Evolutionary conservation across 1,284 basidiomycete species (phyloP), one percentile per base, ranked within the genome.

Genomic region (Pseudozyma pruni): DNA sequence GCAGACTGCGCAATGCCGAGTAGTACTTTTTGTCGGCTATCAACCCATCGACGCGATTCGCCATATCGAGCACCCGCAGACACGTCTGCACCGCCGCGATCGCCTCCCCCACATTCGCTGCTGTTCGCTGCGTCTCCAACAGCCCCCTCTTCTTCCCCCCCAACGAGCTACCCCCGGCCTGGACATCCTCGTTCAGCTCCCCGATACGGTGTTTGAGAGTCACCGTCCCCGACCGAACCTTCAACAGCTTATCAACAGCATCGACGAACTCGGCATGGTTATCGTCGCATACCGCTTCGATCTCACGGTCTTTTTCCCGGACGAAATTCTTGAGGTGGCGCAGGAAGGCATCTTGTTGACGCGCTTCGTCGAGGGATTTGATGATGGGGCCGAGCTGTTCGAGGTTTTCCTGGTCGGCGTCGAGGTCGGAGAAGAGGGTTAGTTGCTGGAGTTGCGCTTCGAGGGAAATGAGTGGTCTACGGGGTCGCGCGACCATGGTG

Each of bases 221-320:
- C 1, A 86, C 85, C 1, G 87, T 87, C 0, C 87, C 86, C 48
- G 86, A 93, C 76, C 97, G 91, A 80, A 98, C 94, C 44, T 91
- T 92, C 83, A 98, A 90, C 52, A 99, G 86, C 4, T 94, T 97
- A 31, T 94, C 93, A 9, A 98, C 94, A 8, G 94, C 96, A 20
- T 90, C 90, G 22, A 97, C 93, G 81, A 99, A 98, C 83, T 98
- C 96, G 85, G 95, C 92, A 82, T 98, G 97, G 83, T 98, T 98
- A 74, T 91, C 90, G 58, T 90, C 89, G 84, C 96, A 98, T 83
- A 98, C 94, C 60, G 88, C 89, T 85, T 98, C 93, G 79, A 99
- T 98, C 84, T 98, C 94, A 56, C 87, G 86, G 81, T 99, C 96
- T 84, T 98, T 97, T 70, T 93, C 89, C 76, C 91, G 89, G 46